Evolutionary conservation across 225 moss, liverwort and hornwort genomes (phyloP).

Genomic region (Marchantia paleacea): DNA sequence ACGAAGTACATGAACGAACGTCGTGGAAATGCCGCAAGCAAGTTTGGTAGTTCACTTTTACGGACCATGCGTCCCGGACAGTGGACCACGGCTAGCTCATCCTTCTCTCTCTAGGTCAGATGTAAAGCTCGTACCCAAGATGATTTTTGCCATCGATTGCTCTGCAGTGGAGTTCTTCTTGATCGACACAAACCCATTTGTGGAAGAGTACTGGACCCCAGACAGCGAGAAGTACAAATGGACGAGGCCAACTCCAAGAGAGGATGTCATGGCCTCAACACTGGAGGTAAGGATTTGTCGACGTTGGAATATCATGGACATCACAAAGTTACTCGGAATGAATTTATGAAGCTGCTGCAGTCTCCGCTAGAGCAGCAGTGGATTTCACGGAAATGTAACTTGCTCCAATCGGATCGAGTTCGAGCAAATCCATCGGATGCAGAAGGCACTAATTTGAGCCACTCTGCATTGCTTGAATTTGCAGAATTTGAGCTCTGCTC

Average conservation of each 20-base stretch:
- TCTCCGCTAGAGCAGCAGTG: not conserved
- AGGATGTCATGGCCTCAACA: constrained; percentile 28
- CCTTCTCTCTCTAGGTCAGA: too few relatives aligned
- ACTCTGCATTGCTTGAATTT: not conserved
- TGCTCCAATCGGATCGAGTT: too few relatives aligned
- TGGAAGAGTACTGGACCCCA: constrained; percentile 36
- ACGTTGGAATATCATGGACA: not conserved
- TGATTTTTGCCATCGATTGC: not conserved
- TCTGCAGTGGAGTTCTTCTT: constrained; percentile 43
- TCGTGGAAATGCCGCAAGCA: too few relatives aligned
- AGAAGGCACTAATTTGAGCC: not conserved
- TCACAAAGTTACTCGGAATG: not conserved
- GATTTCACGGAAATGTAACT: too few relatives aligned
- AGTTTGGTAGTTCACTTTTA: too few relatives aligned
- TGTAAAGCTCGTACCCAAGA: not conserved
- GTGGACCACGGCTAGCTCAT: too few relatives aligned
- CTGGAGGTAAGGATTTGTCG: constrained; percentile 9
- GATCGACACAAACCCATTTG: constrained; percentile 47
- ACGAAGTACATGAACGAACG: too few relatives aligned
- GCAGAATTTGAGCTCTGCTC: constrained; percentile 32
- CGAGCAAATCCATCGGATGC: not conserved
- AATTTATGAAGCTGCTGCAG: not conserved
- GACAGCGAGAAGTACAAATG: constrained; percentile 24
- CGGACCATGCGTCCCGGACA: too few relatives aligned
- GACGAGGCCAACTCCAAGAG: constrained; percentile 28